These are phyloP conservation scores for Aspergillus sparsus DNA, from an alignment of 495 filamentous ascomycete species.

Conservation along the genomic window DNA sequence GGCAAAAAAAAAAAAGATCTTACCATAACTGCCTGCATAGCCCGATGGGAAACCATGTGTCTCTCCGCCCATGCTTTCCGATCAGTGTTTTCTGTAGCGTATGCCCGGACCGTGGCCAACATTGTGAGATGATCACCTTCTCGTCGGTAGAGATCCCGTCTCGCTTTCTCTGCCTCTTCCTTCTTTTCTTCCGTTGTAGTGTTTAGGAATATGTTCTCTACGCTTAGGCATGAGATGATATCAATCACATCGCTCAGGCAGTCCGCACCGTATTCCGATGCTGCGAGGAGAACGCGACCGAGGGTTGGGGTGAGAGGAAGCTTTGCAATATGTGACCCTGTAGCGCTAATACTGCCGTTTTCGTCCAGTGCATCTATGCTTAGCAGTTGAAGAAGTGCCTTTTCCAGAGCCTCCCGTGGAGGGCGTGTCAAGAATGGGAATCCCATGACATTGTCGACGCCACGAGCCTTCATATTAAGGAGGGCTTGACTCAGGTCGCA, in stretches of 20 bases:
- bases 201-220: slow-evolving; percentile 86
- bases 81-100: slow-evolving; percentile 72
- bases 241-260: slow-evolving; percentile 87
- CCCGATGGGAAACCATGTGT: slow-evolving; percentile 75
- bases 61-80: slow-evolving; percentile 74
- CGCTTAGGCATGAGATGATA: slow-evolving; percentile 83
- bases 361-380: slow-evolving; percentile 75
- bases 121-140: slow-evolving; percentile 92
- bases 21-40: slow-evolving; percentile 78
- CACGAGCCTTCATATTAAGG: slow-evolving; percentile 93
- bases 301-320: slow-evolving; percentile 82
- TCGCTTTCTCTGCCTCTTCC: slow-evolving; percentile 70
- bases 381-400: slow-evolving; percentile 78
- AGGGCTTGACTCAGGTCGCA: slow-evolving; percentile 83
- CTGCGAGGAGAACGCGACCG: slow-evolving; percentile 79
- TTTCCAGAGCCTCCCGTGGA: slow-evolving; percentile 72
- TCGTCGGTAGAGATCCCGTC: slow-evolving; percentile 71
- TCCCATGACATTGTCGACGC: slow-evolving; percentile 74
- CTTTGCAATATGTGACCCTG: slow-evolving; percentile 74
- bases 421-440: slow-evolving; percentile 89
- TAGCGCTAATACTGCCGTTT: slow-evolving; percentile 68
- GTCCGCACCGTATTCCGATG: slow-evolving; percentile 64
- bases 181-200: slow-evolving; percentile 76
- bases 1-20: slow-evolving; percentile 31
- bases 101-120: slow-evolving; percentile 78